Evolutionary conservation across 805 yeast genomes (phyloP).

Genomic region (Schwanniomyces occidentalis): DNA sequence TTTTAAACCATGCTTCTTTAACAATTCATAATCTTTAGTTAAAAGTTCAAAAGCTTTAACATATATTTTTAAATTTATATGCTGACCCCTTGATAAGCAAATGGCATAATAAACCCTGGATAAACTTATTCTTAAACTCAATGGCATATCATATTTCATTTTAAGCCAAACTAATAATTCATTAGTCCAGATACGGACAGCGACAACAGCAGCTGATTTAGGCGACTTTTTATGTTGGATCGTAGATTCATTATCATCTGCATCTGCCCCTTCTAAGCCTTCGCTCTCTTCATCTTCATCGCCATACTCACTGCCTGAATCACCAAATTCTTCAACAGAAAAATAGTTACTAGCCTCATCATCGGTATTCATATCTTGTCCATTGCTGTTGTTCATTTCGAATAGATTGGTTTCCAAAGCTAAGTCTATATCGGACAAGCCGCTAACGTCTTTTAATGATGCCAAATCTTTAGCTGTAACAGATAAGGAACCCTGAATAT

Average conservation of each 20-base stretch:
- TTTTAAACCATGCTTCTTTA: constrained; percentile 40
- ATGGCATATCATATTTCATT: constrained; percentile 79
- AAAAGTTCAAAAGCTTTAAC: constrained; percentile 60
- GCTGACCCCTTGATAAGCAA: constrained; percentile 72
- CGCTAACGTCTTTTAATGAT: constrained; percentile 29
- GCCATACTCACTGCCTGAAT: constrained; percentile 37
- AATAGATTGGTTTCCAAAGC: constrained; percentile 57
- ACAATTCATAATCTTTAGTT: constrained; percentile 46
- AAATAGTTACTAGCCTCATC: constrained; percentile 17
- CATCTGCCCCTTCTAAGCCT: constrained; percentile 33
- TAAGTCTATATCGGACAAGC: constrained; percentile 41
- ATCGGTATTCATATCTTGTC: constrained; percentile 9
- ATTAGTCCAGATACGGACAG: constrained; percentile 82
- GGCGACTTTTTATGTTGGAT: constrained; percentile 63
- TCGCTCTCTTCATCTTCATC: constrained; percentile 47
- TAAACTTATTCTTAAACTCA: constrained; percentile 57
- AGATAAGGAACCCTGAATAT: constrained; percentile 67
- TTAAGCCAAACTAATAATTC: constrained; percentile 77
- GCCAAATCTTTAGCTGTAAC: constrained; percentile 71
- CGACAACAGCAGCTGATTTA: constrained; percentile 69
- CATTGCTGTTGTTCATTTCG: constrained; percentile 21
- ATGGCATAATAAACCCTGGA: constrained; percentile 72
- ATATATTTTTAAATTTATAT: constrained; percentile 57
- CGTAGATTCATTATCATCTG: constrained; percentile 32
- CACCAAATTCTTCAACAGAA: constrained; percentile 22